Conservation (phyloP, 73 alveolate species). For the Uronychia binucleata region DNA sequence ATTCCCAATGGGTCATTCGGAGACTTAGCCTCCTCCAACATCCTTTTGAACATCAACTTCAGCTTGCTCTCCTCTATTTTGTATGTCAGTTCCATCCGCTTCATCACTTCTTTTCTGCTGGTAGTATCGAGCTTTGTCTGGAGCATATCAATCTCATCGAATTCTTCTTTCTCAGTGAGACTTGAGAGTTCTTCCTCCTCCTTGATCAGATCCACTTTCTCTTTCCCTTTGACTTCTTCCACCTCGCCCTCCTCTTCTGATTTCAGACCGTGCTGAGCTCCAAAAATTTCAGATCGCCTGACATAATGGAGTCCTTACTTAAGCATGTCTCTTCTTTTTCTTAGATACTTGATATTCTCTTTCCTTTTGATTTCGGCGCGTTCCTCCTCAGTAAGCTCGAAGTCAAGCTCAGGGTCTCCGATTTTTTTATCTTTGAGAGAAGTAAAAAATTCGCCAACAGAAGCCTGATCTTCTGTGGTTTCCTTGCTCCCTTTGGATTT, state of each 20-base stretch:
- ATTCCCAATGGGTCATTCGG: not conserved
- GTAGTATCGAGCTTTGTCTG: conserved; percentile 35
- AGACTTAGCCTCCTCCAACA: conserved; percentile 7
- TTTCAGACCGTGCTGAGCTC: not conserved
- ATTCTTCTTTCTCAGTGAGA: not conserved
- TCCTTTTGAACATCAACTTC: conserved; percentile 24
- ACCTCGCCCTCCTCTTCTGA: not conserved
- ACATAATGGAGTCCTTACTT: not conserved
- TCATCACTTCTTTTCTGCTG: conserved; percentile 19
- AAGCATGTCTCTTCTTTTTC: not conserved
- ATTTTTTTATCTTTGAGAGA: no score
- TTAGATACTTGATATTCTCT: not conserved
- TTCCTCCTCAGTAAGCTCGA: not conserved
- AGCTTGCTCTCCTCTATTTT: conserved; percentile 35
- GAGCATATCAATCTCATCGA: conserved; percentile 45
- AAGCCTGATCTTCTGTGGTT: no score
- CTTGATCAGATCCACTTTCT: not conserved
- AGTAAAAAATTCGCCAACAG: no score
- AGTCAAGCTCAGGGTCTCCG: conserved; percentile 1
- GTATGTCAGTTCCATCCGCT: not conserved
- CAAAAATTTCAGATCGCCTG: conserved; percentile 11
- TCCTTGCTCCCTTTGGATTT: conserved; percentile 3
- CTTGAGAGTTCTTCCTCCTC: not conserved
- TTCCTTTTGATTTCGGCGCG: not conserved
- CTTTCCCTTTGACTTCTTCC: conserved; percentile 12